Percentiles rank a stretch among this genome's conserved stretches.
phyloP scores from a whole-genome alignment of 2,329 filamentous ascomycete genomes.

The Onygenales sp. region DNA sequence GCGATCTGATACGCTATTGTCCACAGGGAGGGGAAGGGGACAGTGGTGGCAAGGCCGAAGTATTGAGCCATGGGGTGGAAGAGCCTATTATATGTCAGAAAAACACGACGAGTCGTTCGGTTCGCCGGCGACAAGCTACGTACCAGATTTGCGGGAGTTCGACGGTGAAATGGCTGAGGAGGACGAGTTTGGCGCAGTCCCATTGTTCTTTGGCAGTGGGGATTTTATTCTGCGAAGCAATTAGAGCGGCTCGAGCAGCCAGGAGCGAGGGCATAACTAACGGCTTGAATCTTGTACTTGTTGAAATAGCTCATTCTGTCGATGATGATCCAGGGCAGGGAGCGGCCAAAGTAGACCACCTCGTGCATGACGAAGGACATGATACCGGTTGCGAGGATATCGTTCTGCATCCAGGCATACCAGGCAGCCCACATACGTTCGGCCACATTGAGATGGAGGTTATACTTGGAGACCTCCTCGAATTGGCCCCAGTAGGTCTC shows the following conservation, averaged over 20 bases:
- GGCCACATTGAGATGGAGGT: conserved; percentile 74
- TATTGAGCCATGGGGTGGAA: conserved; percentile 95
- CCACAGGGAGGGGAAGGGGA: conserved; percentile 76
- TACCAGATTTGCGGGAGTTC: conserved; percentile 95
- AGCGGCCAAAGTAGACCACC: conserved; percentile 84
- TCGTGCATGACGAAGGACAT: conserved; percentile 97
- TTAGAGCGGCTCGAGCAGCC: conserved; percentile 9
- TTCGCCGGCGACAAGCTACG: conserved; percentile 5
- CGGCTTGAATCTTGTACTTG: conserved; percentile 88
- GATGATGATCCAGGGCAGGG: conserved; percentile 84
- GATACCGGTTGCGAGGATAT: conserved; percentile 90
- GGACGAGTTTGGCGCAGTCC: conserved; percentile 84
- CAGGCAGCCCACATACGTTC: conserved; percentile 91
- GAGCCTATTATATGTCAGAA: conserved; percentile 41
- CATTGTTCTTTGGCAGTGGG: conserved; percentile 91
- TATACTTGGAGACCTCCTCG: conserved; percentile 57
- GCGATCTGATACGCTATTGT: conserved; percentile 88
- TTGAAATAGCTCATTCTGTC: conserved; percentile 80
- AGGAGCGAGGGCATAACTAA: conserved; percentile 35
- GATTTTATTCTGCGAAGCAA: conserved; percentile 56
- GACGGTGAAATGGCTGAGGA: conserved; percentile 93
- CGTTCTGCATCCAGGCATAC: conserved; percentile 98
- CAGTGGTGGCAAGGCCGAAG: conserved; percentile 76
- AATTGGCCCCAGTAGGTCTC: conserved; percentile 58
- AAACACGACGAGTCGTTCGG: not conserved